phyloP scores from a whole-genome alignment of 352 stramenopile genomes.

The Phytopythium aichiense region DNA sequence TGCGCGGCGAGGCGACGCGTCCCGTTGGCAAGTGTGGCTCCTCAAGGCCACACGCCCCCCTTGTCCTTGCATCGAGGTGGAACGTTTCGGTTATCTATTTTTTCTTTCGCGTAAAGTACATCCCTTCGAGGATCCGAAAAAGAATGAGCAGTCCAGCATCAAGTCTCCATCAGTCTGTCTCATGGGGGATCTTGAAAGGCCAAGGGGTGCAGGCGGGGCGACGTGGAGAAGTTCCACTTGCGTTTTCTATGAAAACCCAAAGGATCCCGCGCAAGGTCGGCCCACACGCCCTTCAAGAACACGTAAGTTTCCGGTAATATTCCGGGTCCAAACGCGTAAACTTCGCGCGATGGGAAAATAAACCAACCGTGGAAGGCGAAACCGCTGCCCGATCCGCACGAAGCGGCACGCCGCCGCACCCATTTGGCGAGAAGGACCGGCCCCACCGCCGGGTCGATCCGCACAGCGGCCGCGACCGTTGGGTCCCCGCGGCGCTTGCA shows the following conservation, averaged over 20 bases:
- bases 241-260: neutral
- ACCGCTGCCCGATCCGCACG: neutral
- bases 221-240: neutral
- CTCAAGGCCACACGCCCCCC: neutral
- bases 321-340: neutral
- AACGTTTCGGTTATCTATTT: constrained; percentile 25
- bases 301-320: neutral
- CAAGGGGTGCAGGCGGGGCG: constrained; percentile 1
- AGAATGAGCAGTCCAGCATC: neutral
- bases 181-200: constrained; percentile 4
- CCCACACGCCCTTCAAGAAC: neutral
- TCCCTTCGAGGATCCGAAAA: neutral
- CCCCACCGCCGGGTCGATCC: neutral
- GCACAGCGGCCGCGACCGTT: no score
- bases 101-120: constrained; percentile 1
- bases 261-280: neutral
- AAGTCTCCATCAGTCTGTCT: neutral
- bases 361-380: neutral
- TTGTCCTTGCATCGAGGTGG: constrained; percentile 9
- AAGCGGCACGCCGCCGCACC: neutral
- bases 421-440: neutral
- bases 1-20: neutral
- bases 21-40: neutral
- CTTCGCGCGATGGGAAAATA: neutral
- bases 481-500: neutral